Evolutionary conservation across 78 protist genomes (phyloP), one percentile per base, ranked within the genome.

Genomic region (Dictyostelium firmibasis): DNA sequence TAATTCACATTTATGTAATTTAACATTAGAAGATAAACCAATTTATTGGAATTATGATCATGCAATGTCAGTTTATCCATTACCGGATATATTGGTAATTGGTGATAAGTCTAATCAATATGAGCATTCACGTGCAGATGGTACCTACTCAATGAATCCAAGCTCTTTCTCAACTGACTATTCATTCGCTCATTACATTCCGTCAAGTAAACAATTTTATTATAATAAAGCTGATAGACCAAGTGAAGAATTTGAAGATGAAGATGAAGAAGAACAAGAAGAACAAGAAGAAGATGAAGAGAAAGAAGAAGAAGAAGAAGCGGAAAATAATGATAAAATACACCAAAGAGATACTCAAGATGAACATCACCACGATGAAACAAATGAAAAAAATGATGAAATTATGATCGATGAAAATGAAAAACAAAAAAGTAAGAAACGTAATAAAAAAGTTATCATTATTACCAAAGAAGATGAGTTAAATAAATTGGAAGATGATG

Each of bases 11-110:
- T 89, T 97, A 36, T 86, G 93, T 53, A 95, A 95, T 43, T 78
- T 97, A 35, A 81, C 96, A 29, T 83, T 87, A 25, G 96, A 91
- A 33, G 76, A 50, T 50, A 92, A 84, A 69, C 98, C 98, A 23
- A 44, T 92, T 70, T 81, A 92, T 86, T 97, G 98, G 98, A 79
- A 72, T 23, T 86, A 70, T 91, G 98, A 91, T 78, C 97, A 95
- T 72, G 81, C 96, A 33, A 70, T 97, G 8, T 75, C 88, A 14
- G 11, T 95, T 10, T 95, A 92, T 82, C 98, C 98, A 11, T 35
- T 87, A n/a, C 98, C 98, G 3, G 44, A 91, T 62, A 33, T 95
- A 33, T 69, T 97, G 23, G 89, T 94, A 8, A 43, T 94, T 44
- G 93, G 89, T n/a, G 97, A 94, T 64, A 43, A 81, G 76, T 43